Percentiles rank a stretch among this genome's conserved stretches.
Conservation (phyloP, 148 eudicot species). For the Nepenthes gracilis region DNA sequence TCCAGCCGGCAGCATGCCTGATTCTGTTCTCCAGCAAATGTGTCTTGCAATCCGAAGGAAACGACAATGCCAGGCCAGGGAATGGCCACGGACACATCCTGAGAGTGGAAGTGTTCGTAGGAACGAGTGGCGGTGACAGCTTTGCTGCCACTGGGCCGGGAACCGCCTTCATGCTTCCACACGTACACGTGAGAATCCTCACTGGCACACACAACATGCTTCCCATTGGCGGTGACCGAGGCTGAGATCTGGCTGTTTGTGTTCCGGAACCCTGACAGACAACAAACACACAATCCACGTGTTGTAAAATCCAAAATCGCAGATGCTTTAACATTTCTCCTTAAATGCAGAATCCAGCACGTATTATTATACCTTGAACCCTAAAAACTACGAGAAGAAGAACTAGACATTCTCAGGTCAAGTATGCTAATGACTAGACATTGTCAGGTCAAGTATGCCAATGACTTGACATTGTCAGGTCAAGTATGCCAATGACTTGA, state of each 20-base stretch:
- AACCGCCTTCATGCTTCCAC: conserved; percentile 79
- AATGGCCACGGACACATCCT: conserved; percentile 70
- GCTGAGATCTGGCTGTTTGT: conserved; percentile 91
- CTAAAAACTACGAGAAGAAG: too few species aligned
- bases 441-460: too few species aligned
- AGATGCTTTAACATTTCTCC: too few species aligned
- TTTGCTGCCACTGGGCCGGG: conserved; percentile 66
- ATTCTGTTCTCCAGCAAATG: conserved; percentile 24
- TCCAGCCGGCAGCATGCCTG: conserved; percentile 23
- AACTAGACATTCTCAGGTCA: too few species aligned
- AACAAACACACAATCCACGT: background rate
- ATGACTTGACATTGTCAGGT: too few species aligned
- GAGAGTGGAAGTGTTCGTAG: conserved; percentile 77
- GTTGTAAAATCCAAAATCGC: too few species aligned
- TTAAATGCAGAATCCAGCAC: too few species aligned
- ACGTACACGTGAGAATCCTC: conserved; percentile 82
- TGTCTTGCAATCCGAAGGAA: conserved; percentile 28
- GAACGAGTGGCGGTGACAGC: conserved; percentile 54
- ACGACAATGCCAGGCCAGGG: conserved; percentile 72
- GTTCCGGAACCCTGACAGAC: conserved; percentile 65
- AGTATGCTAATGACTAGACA: too few species aligned
- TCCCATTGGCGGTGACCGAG: conserved; percentile 61
- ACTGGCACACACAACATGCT: conserved; percentile 74
- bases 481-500: too few species aligned
- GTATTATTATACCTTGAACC: too few species aligned